Evolutionary conservation across 1,139 yeast species (phyloP).

Genomic region (Starmera stellimalicola): DNA sequence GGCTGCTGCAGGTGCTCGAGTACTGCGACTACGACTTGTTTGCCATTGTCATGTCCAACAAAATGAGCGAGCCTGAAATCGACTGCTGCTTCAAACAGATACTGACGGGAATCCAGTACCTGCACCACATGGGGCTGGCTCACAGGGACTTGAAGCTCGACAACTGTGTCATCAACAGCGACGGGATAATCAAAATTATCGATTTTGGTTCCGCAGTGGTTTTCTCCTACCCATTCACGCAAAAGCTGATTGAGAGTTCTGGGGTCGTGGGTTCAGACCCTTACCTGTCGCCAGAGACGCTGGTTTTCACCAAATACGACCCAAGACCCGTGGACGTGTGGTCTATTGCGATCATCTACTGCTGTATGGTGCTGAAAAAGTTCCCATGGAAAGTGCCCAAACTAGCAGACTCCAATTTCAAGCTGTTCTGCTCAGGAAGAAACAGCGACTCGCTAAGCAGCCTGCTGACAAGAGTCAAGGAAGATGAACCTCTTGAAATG

Average conservation of each 20-base stretch:
- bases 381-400: constrained; percentile 98
- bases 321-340: constrained; percentile 94
- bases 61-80: constrained; percentile 78
- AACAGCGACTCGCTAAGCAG: constrained; percentile 32
- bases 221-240: constrained; percentile 82
- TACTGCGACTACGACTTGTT: constrained; percentile 89
- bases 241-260: constrained; percentile 68
- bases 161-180: constrained; percentile 79
- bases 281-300: constrained; percentile 88
- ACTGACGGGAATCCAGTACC: constrained; percentile 68
- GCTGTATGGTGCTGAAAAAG: constrained; percentile 89
- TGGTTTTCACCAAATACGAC: constrained; percentile 72
- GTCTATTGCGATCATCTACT: constrained; percentile 88
- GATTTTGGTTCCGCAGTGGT: constrained; percentile 96
- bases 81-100: constrained; percentile 89
- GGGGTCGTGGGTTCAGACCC: constrained; percentile 96
- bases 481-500: constrained; percentile 17
- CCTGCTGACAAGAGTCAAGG: constrained; percentile 27
- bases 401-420: constrained; percentile 73
- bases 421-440: constrained; percentile 36
- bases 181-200: constrained; percentile 82
- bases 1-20: constrained; percentile 89
- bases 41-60: constrained; percentile 92
- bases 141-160: constrained; percentile 91
- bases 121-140: constrained; percentile 82